Evolutionary conservation across 176 grass and related monocot genomes (phyloP).

Genomic region (Aegilops longissima): DNA sequence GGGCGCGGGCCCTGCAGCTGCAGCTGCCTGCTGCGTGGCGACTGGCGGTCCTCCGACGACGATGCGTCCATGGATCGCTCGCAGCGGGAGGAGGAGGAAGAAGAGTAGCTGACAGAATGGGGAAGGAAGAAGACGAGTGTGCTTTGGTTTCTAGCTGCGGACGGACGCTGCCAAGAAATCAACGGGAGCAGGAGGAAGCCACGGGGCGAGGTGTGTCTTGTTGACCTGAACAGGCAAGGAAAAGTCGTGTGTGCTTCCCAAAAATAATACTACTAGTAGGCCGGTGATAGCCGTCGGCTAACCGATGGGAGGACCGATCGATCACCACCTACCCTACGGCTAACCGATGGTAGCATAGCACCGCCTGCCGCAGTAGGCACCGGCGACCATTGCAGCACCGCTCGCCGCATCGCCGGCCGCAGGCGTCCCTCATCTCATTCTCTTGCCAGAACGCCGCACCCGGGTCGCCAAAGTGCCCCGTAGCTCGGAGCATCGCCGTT

Average conservation of each 20-base stretch:
- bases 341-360: too few relatives aligned
- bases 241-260: background rate
- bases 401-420: too few relatives aligned
- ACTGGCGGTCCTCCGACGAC: conserved; percentile 31
- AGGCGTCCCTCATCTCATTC: too few relatives aligned
- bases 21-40: conserved; percentile 65
- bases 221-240: background rate
- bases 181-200: background rate
- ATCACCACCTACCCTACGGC: too few relatives aligned
- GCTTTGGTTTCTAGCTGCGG: background rate
- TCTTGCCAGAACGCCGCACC: too few relatives aligned
- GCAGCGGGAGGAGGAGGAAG: background rate
- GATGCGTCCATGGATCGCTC: conserved; percentile 49
- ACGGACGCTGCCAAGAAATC: background rate
- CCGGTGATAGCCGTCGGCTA: too few relatives aligned
- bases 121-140: background rate
- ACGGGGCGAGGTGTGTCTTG: background rate
- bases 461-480: too few relatives aligned
- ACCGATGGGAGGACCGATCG: too few relatives aligned
- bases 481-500: too few relatives aligned
- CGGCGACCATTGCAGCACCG: too few relatives aligned
- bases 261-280: too few relatives aligned
- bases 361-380: too few relatives aligned
- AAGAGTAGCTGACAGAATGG: background rate
- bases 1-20: conserved; percentile 87